Base-by-base conservation (phyloP, 805 yeast species). In the Metschnikowia borealis region DNA sequence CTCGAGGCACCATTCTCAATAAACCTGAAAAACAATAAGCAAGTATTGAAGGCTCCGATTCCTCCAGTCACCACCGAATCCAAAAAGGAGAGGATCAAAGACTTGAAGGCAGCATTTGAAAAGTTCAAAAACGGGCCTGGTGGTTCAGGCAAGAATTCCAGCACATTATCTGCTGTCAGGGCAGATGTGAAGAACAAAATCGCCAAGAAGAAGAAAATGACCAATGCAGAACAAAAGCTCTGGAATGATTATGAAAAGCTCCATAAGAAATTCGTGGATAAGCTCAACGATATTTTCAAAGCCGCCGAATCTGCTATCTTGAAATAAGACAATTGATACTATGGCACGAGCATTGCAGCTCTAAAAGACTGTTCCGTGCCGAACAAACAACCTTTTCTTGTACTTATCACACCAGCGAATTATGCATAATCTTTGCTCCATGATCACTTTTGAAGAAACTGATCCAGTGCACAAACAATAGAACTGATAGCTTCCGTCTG, bases 341-440 rank as follows among this genome's bases (percentile, higher is more conserved):
- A 21, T 14, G 5, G 11, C 18, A 10, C 38, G 38, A 5, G 33
- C 33, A 13, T 33, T 33, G 35, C 17, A 10, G 31, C 14, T 11
- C 41, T 44, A 54, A 33, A 56, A 57, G 8, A 32, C 26, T 5
- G 44, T 42, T 15, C 94, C 94, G n/a, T 83, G 84, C 20, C 82
- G 80, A 10, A 86, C 81, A 63, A 89, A 89, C 34, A 89, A 63
- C 37, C 94, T 70, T 47, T 81, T 82, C 54, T 86, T 86, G 56
- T 87, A 79, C 54, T 76, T 81, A 53, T 79, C 75, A 58, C 95
- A 84, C 96, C 97, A 91, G 44, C 75, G 74, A 7, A 87, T 82
- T 13, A 89, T 80, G 18, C 75, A 73, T 46, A 82, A 75, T 36
- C 90, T 84, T 53, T 88, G 82, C 18, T 70, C 70, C 13, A 85